Conservation (phyloP, 2,329 filamentous ascomycete species). For the Colletotrichum cordylinicola region DNA sequence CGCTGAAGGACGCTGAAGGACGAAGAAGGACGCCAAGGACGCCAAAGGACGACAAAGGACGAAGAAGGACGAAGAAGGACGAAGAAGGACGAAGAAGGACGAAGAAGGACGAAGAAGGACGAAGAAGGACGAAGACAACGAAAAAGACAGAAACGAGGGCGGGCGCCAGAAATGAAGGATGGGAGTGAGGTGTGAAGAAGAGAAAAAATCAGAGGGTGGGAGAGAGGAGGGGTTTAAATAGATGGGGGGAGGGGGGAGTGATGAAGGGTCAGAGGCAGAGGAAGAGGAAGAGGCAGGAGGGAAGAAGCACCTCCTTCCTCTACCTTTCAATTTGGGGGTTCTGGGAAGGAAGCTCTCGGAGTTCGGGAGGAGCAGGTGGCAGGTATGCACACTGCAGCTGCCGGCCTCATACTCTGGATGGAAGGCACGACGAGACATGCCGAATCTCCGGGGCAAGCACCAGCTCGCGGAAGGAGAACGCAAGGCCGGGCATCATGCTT, state of each 20-base stretch:
- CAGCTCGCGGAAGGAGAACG: not conserved
- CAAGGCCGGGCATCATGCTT: not conserved
- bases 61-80: slow-evolving; percentile 3
- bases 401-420: not conserved
- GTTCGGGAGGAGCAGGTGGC: not conserved
- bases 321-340: not conserved
- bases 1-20: slow-evolving; percentile 13
- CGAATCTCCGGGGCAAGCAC: not conserved
- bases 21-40: not conserved
- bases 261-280: not conserved
- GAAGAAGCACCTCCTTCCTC: not conserved
- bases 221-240: not conserved
- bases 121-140: slow-evolving; percentile 7
- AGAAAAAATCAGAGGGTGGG: not conserved
- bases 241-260: not conserved
- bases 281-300: not conserved
- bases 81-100: not conserved
- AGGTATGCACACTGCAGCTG: not conserved
- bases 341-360: not conserved
- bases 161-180: slow-evolving; percentile 8
- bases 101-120: slow-evolving; percentile 5
- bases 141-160: slow-evolving; percentile 11
- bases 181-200: not conserved
- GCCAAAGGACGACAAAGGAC: slow-evolving; percentile 2
- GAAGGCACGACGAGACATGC: not conserved